Evolutionary conservation across 2,329 filamentous ascomycete species (phyloP).

Genomic region (Orbilia blumenaviensis): DNA sequence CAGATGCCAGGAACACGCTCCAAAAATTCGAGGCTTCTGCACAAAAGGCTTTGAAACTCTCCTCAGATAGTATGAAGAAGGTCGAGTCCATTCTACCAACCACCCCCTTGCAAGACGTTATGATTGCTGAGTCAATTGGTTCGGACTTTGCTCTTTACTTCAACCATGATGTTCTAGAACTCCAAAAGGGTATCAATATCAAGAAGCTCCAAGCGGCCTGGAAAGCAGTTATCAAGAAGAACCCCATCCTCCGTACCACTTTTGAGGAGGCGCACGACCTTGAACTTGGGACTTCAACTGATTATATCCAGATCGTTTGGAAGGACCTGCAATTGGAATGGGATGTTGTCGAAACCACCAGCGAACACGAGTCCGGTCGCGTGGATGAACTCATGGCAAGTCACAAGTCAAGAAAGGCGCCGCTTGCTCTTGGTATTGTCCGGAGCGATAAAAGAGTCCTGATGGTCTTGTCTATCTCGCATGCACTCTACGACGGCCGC

Average conservation of each 20-base stretch:
- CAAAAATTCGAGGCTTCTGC: slow-evolving; percentile 52
- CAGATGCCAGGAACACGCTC: neutral
- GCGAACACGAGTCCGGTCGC: slow-evolving; percentile 25
- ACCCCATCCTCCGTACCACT: slow-evolving; percentile 79
- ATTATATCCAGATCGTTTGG: slow-evolving; percentile 69
- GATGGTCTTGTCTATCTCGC: slow-evolving; percentile 73
- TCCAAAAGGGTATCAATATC: slow-evolving; percentile 68
- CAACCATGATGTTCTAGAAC: slow-evolving; percentile 79
- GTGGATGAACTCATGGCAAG: slow-evolving; percentile 48
- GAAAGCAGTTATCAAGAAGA: slow-evolving; percentile 67
- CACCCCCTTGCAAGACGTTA: slow-evolving; percentile 85
- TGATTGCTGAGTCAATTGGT: slow-evolving; percentile 81
- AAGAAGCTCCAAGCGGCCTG: slow-evolving; percentile 70
- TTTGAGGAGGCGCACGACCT: slow-evolving; percentile 67
- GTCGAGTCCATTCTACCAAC: slow-evolving; percentile 74
- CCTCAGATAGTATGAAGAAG: slow-evolving; percentile 54
- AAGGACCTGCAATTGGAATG: slow-evolving; percentile 60
- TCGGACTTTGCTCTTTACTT: slow-evolving; percentile 81
- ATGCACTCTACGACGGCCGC: slow-evolving; percentile 90
- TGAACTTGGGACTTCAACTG: slow-evolving; percentile 63
- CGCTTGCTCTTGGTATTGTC: slow-evolving; percentile 59
- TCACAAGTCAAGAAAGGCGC: slow-evolving; percentile 60
- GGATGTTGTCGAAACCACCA: slow-evolving; percentile 55
- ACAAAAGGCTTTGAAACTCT: slow-evolving; percentile 24
- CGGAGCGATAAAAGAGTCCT: slow-evolving; percentile 61